These are phyloP conservation scores for Leucogyrophana mollusca DNA, from an alignment of 768 basidiomycete genomes.

Conservation along the genomic window DNA sequence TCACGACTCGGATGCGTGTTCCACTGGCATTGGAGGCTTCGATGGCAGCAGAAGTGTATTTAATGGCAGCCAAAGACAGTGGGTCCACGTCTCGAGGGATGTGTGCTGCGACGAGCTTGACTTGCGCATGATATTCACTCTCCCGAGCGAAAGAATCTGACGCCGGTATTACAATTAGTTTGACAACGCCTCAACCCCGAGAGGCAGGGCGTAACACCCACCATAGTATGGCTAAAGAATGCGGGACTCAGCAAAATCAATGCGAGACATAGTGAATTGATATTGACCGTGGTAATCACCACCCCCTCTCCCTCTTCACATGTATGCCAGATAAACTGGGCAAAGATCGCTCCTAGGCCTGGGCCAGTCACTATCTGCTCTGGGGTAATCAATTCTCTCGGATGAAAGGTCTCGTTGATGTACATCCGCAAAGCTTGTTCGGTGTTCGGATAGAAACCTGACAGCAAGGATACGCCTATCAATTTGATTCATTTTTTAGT, in stretches of 20 bases:
- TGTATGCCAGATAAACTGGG: constrained; percentile 5
- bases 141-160: constrained; percentile 3
- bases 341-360: constrained; percentile 3
- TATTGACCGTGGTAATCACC: background rate
- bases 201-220: too few relatives aligned
- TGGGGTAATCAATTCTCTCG: background rate
- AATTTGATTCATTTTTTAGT: too few relatives aligned
- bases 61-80: background rate
- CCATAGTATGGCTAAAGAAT: constrained; percentile 2
- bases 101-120: background rate
- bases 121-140: constrained; percentile 3
- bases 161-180: too few relatives aligned
- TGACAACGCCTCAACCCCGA: too few relatives aligned
- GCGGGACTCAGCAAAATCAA: background rate
- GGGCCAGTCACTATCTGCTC: constrained; percentile 1
- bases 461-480: background rate
- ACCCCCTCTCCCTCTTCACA: constrained; percentile 8
- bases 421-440: background rate
- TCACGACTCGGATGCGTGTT: constrained; percentile 10
- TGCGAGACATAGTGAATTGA: background rate
- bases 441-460: background rate
- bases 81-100: constrained; percentile 5
- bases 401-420: background rate
- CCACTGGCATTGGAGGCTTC: background rate
- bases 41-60: background rate